A percentile compares a stretch with the other conserved stretches of the same genome.
Evolutionary conservation across 2,329 filamentous ascomycete species (phyloP).

Genomic region (Meredithiella fracta): DNA sequence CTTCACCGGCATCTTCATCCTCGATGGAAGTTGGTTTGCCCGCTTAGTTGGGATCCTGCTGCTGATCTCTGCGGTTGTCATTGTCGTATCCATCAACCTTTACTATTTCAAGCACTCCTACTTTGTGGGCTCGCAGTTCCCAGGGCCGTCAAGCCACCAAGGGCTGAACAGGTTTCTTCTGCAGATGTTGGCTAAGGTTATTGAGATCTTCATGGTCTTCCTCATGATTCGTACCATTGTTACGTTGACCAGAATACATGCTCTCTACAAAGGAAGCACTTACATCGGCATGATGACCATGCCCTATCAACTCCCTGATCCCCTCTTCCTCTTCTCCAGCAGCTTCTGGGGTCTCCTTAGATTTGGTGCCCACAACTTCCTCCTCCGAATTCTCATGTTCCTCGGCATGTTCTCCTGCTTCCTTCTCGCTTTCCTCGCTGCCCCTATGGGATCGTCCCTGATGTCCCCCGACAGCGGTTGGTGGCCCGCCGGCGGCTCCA

Average conservation of each 20-base stretch:
- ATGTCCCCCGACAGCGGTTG: slow-evolving; percentile 4
- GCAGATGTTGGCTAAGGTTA: slow-evolving; percentile 1
- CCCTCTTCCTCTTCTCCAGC: neutral
- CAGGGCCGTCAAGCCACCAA: neutral
- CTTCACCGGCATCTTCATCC: slow-evolving; percentile 1
- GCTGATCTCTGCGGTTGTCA: neutral
- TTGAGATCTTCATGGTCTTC: neutral
- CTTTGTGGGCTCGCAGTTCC: neutral
- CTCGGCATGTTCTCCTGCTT: slow-evolving; percentile 2
- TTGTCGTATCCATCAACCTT: neutral
- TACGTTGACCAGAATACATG: neutral
- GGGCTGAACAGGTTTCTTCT: slow-evolving; percentile 1
- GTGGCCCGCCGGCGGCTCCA: slow-evolving; percentile 3
- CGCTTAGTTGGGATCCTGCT: neutral
- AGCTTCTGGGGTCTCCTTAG: slow-evolving; percentile 4
- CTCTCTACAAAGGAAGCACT: neutral
- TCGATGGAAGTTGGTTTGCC: neutral
- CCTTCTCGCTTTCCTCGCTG: slow-evolving; percentile 1
- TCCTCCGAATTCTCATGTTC: slow-evolving; percentile 2
- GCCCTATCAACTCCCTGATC: slow-evolving; percentile 3
- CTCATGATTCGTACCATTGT: neutral
- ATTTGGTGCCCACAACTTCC: neutral
- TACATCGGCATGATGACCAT: neutral
- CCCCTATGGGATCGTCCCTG: neutral
- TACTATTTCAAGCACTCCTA: slow-evolving; percentile 2